A percentile compares a stretch with the other conserved stretches of the same genome.
Evolutionary conservation across 1,139 yeast species (phyloP).

Genomic region (Candida pseudoviswanathii): DNA sequence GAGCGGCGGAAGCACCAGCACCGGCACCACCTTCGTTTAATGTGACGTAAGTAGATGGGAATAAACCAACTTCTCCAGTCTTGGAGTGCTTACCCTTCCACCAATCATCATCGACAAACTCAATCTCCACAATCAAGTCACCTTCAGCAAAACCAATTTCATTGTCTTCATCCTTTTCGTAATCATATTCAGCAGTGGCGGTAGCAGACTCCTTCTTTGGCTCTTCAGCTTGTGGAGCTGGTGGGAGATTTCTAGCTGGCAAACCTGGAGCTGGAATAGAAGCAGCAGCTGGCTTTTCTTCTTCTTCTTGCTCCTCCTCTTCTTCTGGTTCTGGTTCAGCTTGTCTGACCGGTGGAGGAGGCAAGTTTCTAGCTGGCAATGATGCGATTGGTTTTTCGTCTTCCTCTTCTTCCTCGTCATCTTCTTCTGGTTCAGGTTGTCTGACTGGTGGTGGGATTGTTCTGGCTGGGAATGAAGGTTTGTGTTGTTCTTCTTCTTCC

Average conservation of each 20-base stretch:
- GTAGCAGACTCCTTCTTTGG: constrained; percentile 27
- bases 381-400: constrained; percentile 21
- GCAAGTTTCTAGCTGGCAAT: constrained; percentile 24
- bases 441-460: constrained; percentile 33
- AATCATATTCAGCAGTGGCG: constrained; percentile 69
- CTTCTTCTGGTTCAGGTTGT: constrained; percentile 21
- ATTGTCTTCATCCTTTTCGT: constrained; percentile 74
- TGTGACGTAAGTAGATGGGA: constrained; percentile 73
- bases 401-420: constrained; percentile 21
- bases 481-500: constrained; percentile 13
- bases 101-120: constrained; percentile 78
- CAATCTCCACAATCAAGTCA: constrained; percentile 64
- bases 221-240: constrained; percentile 23
- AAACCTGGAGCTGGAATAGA: constrained; percentile 18
- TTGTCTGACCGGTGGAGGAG: constrained; percentile 22
- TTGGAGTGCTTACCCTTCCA: constrained; percentile 70
- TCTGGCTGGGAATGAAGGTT: constrained; percentile 20
- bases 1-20: constrained; percentile 15
- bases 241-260: constrained; percentile 20
- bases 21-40: constrained; percentile 28
- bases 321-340: constrained; percentile 17
- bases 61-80: constrained; percentile 65
- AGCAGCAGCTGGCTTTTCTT: constrained; percentile 16
- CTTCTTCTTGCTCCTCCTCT: constrained; percentile 22
- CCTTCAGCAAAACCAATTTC: constrained; percentile 70